Conservation (phyloP, 2,329 filamentous ascomycete genomes). For the Calonectria montana region DNA sequence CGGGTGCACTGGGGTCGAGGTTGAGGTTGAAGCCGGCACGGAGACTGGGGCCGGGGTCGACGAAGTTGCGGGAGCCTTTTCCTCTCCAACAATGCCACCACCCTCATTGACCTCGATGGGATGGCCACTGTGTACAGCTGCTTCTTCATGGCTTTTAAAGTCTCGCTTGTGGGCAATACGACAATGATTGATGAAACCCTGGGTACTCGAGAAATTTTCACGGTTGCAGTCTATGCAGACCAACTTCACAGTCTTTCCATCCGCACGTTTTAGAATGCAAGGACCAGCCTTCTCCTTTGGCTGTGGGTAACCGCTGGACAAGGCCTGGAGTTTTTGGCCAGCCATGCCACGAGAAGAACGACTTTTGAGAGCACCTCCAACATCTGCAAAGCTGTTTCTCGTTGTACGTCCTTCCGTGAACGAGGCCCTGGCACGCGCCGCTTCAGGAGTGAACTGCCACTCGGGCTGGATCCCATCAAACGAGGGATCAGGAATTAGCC, state of each 20-base stretch:
- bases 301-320: slow-evolving; percentile 77
- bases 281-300: slow-evolving; percentile 86
- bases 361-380: slow-evolving; percentile 58
- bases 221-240: slow-evolving; percentile 90
- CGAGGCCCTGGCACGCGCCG: slow-evolving; percentile 57
- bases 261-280: slow-evolving; percentile 85
- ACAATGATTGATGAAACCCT: slow-evolving; percentile 99
- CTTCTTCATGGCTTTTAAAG: slow-evolving; percentile 96
- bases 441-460: slow-evolving; percentile 55
- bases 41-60: background rate
- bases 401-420: slow-evolving; percentile 79
- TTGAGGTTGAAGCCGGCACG: slow-evolving; percentile 18
- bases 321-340: slow-evolving; percentile 74
- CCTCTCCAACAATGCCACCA: slow-evolving; percentile 36
- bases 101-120: slow-evolving; percentile 69
- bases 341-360: slow-evolving; percentile 61
- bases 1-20: slow-evolving; percentile 46
- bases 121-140: slow-evolving; percentile 87
- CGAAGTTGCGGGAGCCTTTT: slow-evolving; percentile 33
- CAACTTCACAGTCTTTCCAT: slow-evolving; percentile 88
- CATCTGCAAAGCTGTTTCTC: slow-evolving; percentile 73
- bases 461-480: slow-evolving; percentile 78
- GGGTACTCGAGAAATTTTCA: slow-evolving; percentile 94
- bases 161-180: slow-evolving; percentile 94
- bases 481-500: slow-evolving; percentile 88